Base-by-base conservation (phyloP, 202 grass and related monocot genomes). In the Thinopyrum obtusiflorum region DNA sequence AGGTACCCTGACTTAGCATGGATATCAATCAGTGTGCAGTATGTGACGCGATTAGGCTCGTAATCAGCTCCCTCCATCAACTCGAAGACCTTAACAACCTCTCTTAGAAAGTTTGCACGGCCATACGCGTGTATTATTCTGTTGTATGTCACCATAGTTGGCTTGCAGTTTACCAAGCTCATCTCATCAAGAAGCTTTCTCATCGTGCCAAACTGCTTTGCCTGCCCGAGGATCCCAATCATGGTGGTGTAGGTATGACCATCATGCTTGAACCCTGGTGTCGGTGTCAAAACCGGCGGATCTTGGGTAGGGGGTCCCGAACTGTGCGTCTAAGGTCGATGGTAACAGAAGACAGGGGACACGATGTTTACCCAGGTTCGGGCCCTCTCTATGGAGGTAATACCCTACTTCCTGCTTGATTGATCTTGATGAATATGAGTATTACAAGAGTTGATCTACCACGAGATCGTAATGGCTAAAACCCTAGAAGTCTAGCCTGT, bases 51-150 rank as follows among this genome's bases (percentile, higher is more conserved):
- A 51, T 98, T 93, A 28, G 96, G 96, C 63, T 89, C 70, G 55
- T 87, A 92, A 61, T 93, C 93, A 42, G 85, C 83, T 80, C 78
- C 77, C 86, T 96, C 91, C 96, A 98, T 98, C 82, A 94, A 93
- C 80, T 91, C 66, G 72, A 98, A 99, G 31, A 99, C 86, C 27
- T 89, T 90, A 82, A 99, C 77, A 76, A 92, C 92, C 70, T 96
- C 97, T 13, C 78, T 71, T 18, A 96, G 88, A 85, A 91, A 99
- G 87, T 99, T 99, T 84, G 97, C 90, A 84, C 92, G 86, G 14
- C 97, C 93, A 86, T 99, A 99, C 37, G 90, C 90, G 10, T 99
- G 97, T 81, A 99, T 99, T 86, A 99, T 86, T 88, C 97, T 88
- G 84, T 96, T 99, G 78, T 94, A 99, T 68, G 97, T 99, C 62